Percentiles rank a stretch among this genome's conserved stretches.
phyloP scores from a whole-genome alignment of 345 rosid species.

The Pugionium cornutum region DNA sequence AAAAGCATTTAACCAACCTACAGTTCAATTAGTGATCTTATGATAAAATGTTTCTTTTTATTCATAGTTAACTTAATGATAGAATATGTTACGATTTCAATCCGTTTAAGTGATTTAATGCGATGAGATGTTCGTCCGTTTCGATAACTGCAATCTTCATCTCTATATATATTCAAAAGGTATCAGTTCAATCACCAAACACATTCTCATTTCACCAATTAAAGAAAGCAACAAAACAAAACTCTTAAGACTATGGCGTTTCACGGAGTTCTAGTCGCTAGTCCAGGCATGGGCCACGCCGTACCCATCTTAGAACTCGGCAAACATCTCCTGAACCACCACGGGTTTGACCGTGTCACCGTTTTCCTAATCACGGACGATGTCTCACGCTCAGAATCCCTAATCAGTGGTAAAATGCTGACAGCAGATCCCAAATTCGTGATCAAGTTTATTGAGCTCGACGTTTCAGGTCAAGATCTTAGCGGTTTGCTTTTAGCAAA shows the following conservation, averaged over 20 bases:
- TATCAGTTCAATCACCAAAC: no score
- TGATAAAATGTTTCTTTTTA: no score
- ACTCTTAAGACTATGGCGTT: constrained; percentile 32
- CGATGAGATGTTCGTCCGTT: no score
- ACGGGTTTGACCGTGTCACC: constrained; percentile 28
- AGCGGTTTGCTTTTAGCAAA: constrained; percentile 31
- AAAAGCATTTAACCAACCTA: no score
- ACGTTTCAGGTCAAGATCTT: constrained; percentile 35
- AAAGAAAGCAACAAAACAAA: no score
- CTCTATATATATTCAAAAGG: no score
- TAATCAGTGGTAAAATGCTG: constrained; percentile 17
- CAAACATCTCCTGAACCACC: constrained; percentile 30
- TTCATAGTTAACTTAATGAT: no score
- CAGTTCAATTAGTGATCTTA: no score
- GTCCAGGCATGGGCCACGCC: constrained; percentile 46
- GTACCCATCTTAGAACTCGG: constrained; percentile 39
- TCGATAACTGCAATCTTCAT: no score
- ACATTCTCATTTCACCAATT: no score
- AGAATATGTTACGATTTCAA: no score
- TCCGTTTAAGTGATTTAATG: no score
- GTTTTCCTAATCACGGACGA: constrained; percentile 37
- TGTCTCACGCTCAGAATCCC: constrained; percentile 23
- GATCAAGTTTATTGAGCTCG: constrained; percentile 36
- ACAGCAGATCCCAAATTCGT: constrained; percentile 26
- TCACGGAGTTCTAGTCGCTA: constrained; percentile 40